These are phyloP conservation scores for Leucocoprinus leucothites DNA, from an alignment of 768 basidiomycete genomes.

Conservation along the genomic window DNA sequence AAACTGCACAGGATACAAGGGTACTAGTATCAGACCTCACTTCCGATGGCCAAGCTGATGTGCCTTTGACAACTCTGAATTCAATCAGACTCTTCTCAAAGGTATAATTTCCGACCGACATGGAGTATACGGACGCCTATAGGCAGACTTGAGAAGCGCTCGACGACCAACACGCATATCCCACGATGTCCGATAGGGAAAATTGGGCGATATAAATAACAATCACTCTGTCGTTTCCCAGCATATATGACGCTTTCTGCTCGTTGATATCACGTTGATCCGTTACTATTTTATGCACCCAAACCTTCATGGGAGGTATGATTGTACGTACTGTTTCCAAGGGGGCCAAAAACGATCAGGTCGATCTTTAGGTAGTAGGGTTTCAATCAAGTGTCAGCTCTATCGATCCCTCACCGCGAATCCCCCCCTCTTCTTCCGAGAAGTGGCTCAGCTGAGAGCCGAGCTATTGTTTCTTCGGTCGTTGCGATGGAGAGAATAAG, in stretches of 20 bases:
- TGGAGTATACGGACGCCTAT: too few species aligned
- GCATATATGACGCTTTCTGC: neutral
- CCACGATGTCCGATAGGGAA: neutral
- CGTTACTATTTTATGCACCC: neutral
- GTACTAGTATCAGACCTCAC: too few species aligned
- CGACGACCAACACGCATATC: neutral
- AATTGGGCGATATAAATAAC: conserved; percentile 1
- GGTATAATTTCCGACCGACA: too few species aligned
- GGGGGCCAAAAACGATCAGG: too few species aligned
- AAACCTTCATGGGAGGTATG: neutral
- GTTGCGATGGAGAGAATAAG: conserved; percentile 4
- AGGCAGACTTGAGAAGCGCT: too few species aligned
- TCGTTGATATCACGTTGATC: neutral
- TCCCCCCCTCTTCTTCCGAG: neutral
- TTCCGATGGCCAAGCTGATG: too few species aligned
- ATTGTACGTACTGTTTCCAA: neutral
- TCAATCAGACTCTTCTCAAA: too few species aligned
- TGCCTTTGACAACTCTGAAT: too few species aligned
- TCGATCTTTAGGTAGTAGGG: neutral
- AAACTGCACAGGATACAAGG: neutral
- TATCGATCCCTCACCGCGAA: too few species aligned
- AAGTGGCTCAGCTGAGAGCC: too few species aligned
- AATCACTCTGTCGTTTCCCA: neutral
- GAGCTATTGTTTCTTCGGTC: neutral
- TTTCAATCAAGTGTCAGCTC: neutral